A percentile compares a stretch with the other conserved stretches of the same genome.
phyloP scores from a whole-genome alignment of 805 yeast species.

The Wickerhamiella domercqiae region DNA sequence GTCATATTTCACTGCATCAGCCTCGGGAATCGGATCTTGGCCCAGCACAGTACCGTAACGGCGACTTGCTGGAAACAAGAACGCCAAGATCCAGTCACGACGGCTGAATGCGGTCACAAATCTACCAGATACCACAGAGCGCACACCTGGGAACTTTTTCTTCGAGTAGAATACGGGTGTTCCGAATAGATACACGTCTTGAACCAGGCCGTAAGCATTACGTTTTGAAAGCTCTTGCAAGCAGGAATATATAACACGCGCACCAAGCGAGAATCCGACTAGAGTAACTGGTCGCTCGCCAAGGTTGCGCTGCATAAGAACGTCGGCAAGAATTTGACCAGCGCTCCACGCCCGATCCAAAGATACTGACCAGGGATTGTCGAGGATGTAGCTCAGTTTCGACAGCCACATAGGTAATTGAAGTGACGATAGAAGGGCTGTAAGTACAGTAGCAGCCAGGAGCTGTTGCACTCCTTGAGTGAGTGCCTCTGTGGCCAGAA shows the following conservation, averaged over 20 bases:
- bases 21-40: constrained; percentile 45
- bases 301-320: constrained; percentile 67
- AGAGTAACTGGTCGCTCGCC: constrained; percentile 87
- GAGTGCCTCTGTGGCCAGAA: constrained; percentile 84
- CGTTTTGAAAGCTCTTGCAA: constrained; percentile 67
- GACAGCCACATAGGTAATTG: constrained; percentile 87
- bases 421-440: constrained; percentile 82
- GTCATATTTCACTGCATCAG: constrained; percentile 6
- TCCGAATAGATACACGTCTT: constrained; percentile 78
- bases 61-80: constrained; percentile 86
- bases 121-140: constrained; percentile 77
- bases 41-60: constrained; percentile 90
- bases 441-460: constrained; percentile 75
- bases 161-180: constrained; percentile 67
- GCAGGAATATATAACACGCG: constrained; percentile 84
- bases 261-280: constrained; percentile 87
- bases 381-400: constrained; percentile 74
- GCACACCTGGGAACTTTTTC: constrained; percentile 63
- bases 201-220: constrained; percentile 78
- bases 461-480: constrained; percentile 91
- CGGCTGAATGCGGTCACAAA: constrained; percentile 82
- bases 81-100: constrained; percentile 93
- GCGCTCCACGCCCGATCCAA: constrained; percentile 96
- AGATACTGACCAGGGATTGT: constrained; percentile 97
- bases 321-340: constrained; percentile 81